A percentile compares a stretch with the other conserved stretches of the same genome.
Conservation (phyloP, 805 yeast species). For the Yamadazyma sp. region DNA sequence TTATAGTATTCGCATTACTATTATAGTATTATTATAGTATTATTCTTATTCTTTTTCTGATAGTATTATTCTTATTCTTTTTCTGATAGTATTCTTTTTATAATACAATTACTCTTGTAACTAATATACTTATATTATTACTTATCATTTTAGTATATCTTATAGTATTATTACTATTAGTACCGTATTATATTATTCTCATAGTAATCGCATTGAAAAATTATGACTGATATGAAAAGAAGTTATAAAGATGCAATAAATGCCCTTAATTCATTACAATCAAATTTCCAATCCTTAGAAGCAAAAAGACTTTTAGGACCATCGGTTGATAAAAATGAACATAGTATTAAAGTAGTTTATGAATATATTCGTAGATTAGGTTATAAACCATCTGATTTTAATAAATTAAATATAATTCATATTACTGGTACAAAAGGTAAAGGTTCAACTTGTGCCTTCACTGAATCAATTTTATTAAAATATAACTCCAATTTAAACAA, state of each 20-base stretch:
- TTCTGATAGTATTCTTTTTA: no score
- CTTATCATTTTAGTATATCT: no score
- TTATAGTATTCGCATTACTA: no score
- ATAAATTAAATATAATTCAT: slow-evolving; percentile 77
- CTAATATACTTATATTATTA: no score
- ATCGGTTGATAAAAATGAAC: slow-evolving; percentile 52
- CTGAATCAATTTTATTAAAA: slow-evolving; percentile 73
- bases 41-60: no score
- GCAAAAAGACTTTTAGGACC: slow-evolving; percentile 70
- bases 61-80: no score
- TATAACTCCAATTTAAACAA: slow-evolving; percentile 49
- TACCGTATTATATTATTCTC: no score
- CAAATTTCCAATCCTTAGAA: slow-evolving; percentile 87
- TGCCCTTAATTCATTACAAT: slow-evolving; percentile 82
- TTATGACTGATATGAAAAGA: slow-evolving; percentile 12
- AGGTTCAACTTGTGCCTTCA: slow-evolving; percentile 96
- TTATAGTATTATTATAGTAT: no score
- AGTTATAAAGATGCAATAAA: slow-evolving; percentile 69
- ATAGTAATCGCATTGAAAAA: no score
- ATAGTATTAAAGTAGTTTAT: slow-evolving; percentile 78
- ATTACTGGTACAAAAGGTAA: slow-evolving; percentile 98
- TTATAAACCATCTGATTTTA: slow-evolving; percentile 56
- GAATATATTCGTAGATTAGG: slow-evolving; percentile 40
- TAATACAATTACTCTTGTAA: no score
- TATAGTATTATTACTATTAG: no score